Percentiles rank a stretch among this genome's conserved stretches.
Conservation (phyloP, 306 rosid species). For the Elaeagnus macrophylla region DNA sequence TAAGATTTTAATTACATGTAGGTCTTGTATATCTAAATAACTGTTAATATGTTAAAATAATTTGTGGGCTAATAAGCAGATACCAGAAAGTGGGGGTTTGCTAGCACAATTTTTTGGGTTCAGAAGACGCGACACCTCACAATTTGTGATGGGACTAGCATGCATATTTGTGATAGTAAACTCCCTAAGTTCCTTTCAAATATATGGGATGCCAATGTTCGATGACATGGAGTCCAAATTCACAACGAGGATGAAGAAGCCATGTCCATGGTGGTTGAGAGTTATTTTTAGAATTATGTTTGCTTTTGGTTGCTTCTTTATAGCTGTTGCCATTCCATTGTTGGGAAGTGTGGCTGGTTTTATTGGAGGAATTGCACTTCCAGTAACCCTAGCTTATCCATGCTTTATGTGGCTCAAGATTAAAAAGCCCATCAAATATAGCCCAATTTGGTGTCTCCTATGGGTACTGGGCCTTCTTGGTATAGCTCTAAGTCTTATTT, state of each 20-base stretch:
- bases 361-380: conserved; percentile 39
- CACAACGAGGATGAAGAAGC: conserved; percentile 28
- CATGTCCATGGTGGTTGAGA: conserved; percentile 46
- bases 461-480: conserved; percentile 37
- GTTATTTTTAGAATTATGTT: conserved; percentile 18
- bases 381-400: conserved; percentile 43
- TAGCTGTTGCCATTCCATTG: conserved; percentile 37
- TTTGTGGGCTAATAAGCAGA: conserved; percentile 13
- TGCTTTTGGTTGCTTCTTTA: conserved; percentile 25
- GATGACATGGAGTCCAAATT: conserved; percentile 33
- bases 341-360: conserved; percentile 34
- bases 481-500: conserved; percentile 16
- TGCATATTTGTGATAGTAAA: conserved; percentile 29
- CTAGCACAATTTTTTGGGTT: conserved; percentile 28
- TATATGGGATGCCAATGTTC: conserved; percentile 45
- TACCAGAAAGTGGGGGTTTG: conserved; percentile 38
- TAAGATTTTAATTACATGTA: not conserved
- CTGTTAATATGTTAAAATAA: not conserved
- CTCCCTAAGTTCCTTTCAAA: conserved; percentile 34
- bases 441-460: conserved; percentile 28
- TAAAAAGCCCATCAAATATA: conserved; percentile 30
- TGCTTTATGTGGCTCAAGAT: conserved; percentile 48
- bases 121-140: conserved; percentile 24
- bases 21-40: not conserved
- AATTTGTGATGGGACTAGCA: conserved; percentile 23